Percentiles rank a stretch among this genome's conserved stretches.
Conservation (phyloP, 257 asterid genomes). For the Plectranthus barbatus region DNA sequence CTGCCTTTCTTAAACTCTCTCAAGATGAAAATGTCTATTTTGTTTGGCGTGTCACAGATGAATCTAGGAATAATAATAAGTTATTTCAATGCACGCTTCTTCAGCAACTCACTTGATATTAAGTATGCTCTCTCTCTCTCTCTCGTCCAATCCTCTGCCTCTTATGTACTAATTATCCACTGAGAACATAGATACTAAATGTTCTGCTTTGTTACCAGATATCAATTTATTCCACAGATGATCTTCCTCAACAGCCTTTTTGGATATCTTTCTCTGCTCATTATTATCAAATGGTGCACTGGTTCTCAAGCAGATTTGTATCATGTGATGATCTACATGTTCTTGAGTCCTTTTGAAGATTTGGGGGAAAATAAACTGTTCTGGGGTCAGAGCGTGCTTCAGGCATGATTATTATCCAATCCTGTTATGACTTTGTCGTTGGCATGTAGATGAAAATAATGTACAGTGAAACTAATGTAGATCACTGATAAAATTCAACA, state of each 20-base stretch:
- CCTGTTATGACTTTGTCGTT: conserved; percentile 1
- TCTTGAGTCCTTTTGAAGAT: conserved; percentile 90
- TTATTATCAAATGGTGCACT: conserved; percentile 81
- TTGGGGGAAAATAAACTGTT: conserved; percentile 79
- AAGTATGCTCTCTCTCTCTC: conserved; percentile 39
- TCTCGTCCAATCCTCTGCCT: conserved; percentile 1
- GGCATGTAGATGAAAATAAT: background rate
- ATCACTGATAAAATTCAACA: conserved; percentile 23
- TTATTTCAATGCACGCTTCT: conserved; percentile 84
- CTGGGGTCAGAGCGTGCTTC: conserved; percentile 89
- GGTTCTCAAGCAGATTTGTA: conserved; percentile 98
- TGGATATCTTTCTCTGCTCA: conserved; percentile 95
- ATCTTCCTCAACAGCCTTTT: conserved; percentile 94
- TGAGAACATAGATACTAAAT: conserved; percentile 21
- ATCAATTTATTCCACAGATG: conserved; percentile 90
- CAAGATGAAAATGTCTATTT: conserved; percentile 96
- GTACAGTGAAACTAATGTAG: background rate
- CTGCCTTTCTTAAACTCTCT: conserved; percentile 95
- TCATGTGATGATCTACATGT: conserved; percentile 99
- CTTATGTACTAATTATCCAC: background rate
- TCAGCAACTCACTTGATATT: conserved; percentile 58
- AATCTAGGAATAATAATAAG: conserved; percentile 84
- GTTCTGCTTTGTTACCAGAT: conserved; percentile 42
- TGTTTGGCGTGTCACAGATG: conserved; percentile 93
- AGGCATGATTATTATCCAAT: conserved; percentile 42